Conservation (phyloP, 208 protist genomes). For the Naegleria fowleri region DNA sequence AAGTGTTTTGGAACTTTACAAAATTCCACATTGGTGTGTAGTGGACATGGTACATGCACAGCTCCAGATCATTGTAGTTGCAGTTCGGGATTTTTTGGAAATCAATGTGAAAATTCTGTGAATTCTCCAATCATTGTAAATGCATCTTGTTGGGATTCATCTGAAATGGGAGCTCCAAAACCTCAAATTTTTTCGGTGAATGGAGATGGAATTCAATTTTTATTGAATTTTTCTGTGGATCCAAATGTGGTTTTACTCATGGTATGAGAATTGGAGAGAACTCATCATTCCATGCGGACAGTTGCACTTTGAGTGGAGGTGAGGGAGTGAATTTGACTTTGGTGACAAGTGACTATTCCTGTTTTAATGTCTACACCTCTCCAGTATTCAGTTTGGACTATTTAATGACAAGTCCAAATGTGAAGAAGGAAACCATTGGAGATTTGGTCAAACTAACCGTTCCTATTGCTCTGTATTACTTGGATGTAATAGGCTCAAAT, state of each 20-base stretch:
- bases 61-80: too few relatives aligned
- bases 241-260: not conserved
- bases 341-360: not conserved
- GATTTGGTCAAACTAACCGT: not conserved
- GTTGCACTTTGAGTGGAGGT: not conserved
- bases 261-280: not conserved
- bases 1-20: too few relatives aligned
- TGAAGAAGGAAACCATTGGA: not conserved
- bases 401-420: not conserved
- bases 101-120: too few relatives aligned
- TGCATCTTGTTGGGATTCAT: too few relatives aligned
- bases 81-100: too few relatives aligned
- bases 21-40: too few relatives aligned
- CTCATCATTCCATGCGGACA: not conserved
- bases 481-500: not conserved
- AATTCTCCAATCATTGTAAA: too few relatives aligned
- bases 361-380: not conserved
- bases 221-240: not conserved
- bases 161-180: too few relatives aligned
- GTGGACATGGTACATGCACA: too few relatives aligned
- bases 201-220: not conserved
- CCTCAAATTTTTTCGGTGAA: too few relatives aligned
- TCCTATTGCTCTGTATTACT: not conserved
- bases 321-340: not conserved
- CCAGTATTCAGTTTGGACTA: not conserved